Evolutionary conservation across 768 basidiomycete genomes (phyloP).

Genomic region (Daedaleopsis nitida): DNA sequence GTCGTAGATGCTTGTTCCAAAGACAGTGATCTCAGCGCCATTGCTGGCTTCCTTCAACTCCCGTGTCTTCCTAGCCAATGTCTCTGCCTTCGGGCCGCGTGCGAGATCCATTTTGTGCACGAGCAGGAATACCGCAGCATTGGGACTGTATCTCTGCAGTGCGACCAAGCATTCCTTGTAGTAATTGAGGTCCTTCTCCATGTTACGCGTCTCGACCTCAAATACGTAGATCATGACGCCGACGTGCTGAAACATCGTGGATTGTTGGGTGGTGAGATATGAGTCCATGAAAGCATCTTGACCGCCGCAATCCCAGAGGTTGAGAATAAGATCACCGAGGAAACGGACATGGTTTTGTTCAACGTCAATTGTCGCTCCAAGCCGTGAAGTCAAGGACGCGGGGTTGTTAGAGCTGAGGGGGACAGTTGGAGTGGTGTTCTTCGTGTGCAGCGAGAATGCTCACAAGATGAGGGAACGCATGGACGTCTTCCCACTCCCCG

Average conservation of each 20-base stretch:
- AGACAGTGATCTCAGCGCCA: constrained; percentile 65
- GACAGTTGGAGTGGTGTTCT: constrained; percentile 2
- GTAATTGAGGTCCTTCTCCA: constrained; percentile 85
- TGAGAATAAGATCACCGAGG: constrained; percentile 92
- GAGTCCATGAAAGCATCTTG: constrained; percentile 98
- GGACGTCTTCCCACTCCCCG: constrained; percentile 92
- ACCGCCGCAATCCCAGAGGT: constrained; percentile 98
- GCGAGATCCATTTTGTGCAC: constrained; percentile 99
- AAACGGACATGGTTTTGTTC: constrained; percentile 98
- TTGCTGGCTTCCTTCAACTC: constrained; percentile 75
- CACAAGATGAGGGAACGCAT: constrained; percentile 99
- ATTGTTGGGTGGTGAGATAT: constrained; percentile 87
- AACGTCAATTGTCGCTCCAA: constrained; percentile 97
- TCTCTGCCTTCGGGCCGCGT: constrained; percentile 54
- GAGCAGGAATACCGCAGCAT: constrained; percentile 85
- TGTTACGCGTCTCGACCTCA: constrained; percentile 87
- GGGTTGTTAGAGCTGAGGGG: constrained; percentile 85
- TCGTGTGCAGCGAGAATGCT: constrained; percentile 35
- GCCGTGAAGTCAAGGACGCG: constrained; percentile 84
- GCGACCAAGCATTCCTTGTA: constrained; percentile 91
- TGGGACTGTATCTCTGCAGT: constrained; percentile 73
- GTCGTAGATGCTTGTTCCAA: constrained; percentile 96
- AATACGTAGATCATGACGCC: constrained; percentile 99
- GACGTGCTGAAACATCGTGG: constrained; percentile 96
- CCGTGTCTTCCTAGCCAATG: constrained; percentile 70